A percentile compares a stretch with the other conserved stretches of the same genome.
These are phyloP conservation scores for Metschnikowia anglica DNA, from an alignment of 805 yeast genomes.

Conservation along the genomic window DNA sequence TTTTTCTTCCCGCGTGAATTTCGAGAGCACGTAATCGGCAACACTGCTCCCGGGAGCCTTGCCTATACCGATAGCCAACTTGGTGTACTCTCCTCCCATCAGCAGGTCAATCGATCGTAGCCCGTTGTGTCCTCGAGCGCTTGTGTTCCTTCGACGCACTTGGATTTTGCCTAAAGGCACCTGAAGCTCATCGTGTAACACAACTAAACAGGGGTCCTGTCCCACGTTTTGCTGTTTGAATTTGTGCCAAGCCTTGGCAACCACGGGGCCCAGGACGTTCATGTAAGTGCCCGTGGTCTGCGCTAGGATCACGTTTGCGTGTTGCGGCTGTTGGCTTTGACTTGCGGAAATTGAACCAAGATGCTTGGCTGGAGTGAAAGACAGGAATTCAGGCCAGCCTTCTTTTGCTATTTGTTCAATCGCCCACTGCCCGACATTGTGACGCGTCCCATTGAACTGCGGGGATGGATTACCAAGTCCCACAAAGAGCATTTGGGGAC, in stretches of 20 bases:
- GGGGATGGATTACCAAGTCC: constrained; percentile 81
- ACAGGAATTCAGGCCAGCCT: constrained; percentile 26
- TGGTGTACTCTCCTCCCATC: constrained; percentile 55
- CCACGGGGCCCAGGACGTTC: constrained; percentile 68
- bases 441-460: constrained; percentile 60
- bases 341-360: constrained; percentile 4
- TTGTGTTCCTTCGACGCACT: constrained; percentile 55
- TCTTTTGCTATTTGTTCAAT: constrained; percentile 33
- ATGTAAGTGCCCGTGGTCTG: constrained; percentile 58
- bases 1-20: constrained; percentile 47
- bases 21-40: constrained; percentile 61
- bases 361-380: constrained; percentile 12
- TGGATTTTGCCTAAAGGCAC: constrained; percentile 64
- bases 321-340: neutral
- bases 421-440: constrained; percentile 71
- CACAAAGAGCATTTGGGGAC: constrained; percentile 8
- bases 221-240: constrained; percentile 21
- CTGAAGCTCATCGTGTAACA: constrained; percentile 79
- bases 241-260: constrained; percentile 49
- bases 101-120: constrained; percentile 53
- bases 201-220: constrained; percentile 42
- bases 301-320: constrained; percentile 36
- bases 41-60: constrained; percentile 56
- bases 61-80: constrained; percentile 77
- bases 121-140: constrained; percentile 85